Percentiles rank a stretch among this genome's conserved stretches.
phyloP scores from a whole-genome alignment of 805 yeast species.

The Candida railenensis region DNA sequence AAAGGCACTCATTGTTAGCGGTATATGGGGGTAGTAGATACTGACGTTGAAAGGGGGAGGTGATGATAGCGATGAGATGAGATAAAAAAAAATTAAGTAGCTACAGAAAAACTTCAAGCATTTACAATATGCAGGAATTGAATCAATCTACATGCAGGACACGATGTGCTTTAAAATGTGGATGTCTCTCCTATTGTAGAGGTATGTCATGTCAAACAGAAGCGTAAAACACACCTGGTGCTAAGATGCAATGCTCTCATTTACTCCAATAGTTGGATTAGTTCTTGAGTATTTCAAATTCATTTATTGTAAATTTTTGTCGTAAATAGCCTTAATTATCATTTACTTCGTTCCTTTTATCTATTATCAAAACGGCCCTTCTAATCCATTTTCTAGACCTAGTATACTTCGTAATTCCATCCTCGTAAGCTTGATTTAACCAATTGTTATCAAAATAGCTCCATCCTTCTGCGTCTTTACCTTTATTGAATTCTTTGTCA shows the following conservation, averaged over 20 bases:
- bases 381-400: constrained; percentile 53
- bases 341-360: constrained; percentile 13
- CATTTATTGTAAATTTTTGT: no score
- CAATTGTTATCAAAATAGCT: constrained; percentile 52
- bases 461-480: constrained; percentile 50
- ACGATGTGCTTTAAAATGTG: no score
- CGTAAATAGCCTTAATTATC: neutral
- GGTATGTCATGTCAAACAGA: no score
- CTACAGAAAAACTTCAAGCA: no score
- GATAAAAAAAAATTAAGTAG: neutral
- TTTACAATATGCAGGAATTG: neutral
- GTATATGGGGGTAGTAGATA: neutral
- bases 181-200: no score
- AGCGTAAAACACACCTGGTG: no score
- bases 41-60: neutral
- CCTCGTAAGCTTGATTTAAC: constrained; percentile 39
- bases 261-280: no score
- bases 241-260: no score
- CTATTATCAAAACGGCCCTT: constrained; percentile 36
- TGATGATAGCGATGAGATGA: neutral
- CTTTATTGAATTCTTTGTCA: constrained; percentile 40
- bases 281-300: no score
- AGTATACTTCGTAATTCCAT: constrained; percentile 51
- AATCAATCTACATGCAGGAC: neutral
- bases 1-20: constrained; percentile 26